phyloP scores from a whole-genome alignment of 1,284 basidiomycete species.

The Tranzscheliella williamsii region DNA sequence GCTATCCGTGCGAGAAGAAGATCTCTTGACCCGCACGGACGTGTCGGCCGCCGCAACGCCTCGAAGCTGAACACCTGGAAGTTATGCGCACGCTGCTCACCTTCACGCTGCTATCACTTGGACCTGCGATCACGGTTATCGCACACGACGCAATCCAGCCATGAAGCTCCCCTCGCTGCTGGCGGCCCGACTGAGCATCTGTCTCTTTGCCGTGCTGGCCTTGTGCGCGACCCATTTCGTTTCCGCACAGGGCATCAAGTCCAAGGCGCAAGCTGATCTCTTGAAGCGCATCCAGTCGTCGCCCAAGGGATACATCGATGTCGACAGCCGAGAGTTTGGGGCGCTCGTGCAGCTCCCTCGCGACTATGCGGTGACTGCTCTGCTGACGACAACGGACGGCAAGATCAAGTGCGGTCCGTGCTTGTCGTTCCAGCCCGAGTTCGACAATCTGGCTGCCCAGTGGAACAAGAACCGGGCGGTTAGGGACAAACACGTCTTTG shows the following conservation, averaged over 20 bases:
- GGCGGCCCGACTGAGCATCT: too few species aligned
- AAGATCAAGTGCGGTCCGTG: constrained; percentile 47
- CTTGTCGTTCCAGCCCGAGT: constrained; percentile 43
- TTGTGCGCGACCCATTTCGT: too few species aligned
- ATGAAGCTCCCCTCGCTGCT: too few species aligned
- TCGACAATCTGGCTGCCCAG: constrained; percentile 36
- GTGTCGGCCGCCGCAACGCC: too few species aligned
- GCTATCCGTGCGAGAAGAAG: too few species aligned
- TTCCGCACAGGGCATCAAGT: constrained; percentile 5
- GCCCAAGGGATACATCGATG: constrained; percentile 15
- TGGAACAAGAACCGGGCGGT: constrained; percentile 30
- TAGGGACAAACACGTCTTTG: constrained; percentile 39
- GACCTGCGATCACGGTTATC: too few species aligned
- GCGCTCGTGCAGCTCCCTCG: constrained; percentile 10
- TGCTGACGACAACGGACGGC: constrained; percentile 41
- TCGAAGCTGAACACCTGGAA: too few species aligned
- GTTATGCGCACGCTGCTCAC: too few species aligned
- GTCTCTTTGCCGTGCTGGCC: too few species aligned
- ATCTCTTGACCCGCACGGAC: too few species aligned
- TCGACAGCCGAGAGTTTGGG: constrained; percentile 19
- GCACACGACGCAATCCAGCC: too few species aligned
- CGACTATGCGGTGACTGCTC: constrained; percentile 37
- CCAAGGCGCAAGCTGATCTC: constrained; percentile 10
- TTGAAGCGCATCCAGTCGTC: constrained; percentile 22
- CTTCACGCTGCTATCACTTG: too few species aligned